These are phyloP conservation scores for Dianthus caryophyllus DNA, from an alignment of 148 eudicot genomes.

Conservation along the genomic window DNA sequence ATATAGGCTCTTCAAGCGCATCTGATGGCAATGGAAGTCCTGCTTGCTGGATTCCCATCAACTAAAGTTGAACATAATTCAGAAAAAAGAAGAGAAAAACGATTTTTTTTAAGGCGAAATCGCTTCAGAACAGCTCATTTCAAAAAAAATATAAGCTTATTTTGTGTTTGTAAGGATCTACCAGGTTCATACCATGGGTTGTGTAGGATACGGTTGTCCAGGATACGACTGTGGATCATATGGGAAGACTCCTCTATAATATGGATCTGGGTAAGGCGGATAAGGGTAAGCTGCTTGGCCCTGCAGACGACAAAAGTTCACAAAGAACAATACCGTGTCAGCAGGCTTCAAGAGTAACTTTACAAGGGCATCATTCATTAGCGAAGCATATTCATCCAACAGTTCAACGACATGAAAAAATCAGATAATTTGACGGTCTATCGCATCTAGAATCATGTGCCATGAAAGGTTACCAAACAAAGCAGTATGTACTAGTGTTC, in stretches of 20 bases:
- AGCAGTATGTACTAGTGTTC: too few species aligned
- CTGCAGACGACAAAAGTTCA: slow-evolving; percentile 29
- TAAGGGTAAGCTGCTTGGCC: slow-evolving; percentile 66
- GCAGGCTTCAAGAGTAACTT: background rate
- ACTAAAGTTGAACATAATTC: slow-evolving; percentile 57
- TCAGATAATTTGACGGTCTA: background rate
- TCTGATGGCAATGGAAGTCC: slow-evolving; percentile 21
- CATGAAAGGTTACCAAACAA: background rate
- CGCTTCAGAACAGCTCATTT: background rate
- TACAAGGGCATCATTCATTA: background rate
- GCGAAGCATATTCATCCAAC: background rate
- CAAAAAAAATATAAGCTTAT: background rate
- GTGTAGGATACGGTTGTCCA: slow-evolving; percentile 53
- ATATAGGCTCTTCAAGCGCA: slow-evolving; percentile 28
- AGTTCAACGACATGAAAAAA: background rate
- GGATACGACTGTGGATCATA: slow-evolving; percentile 67
- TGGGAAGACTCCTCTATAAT: slow-evolving; percentile 71
- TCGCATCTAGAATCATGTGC: background rate
- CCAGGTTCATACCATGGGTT: slow-evolving; percentile 48
- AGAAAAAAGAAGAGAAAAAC: background rate
- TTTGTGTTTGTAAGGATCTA: background rate
- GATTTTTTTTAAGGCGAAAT: slow-evolving; percentile 4
- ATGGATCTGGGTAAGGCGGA: slow-evolving; percentile 70
- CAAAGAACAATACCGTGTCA: background rate
- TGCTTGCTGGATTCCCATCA: slow-evolving; percentile 30